Conservation (phyloP, 1,284 basidiomycete genomes). For the Meira nashicola region DNA sequence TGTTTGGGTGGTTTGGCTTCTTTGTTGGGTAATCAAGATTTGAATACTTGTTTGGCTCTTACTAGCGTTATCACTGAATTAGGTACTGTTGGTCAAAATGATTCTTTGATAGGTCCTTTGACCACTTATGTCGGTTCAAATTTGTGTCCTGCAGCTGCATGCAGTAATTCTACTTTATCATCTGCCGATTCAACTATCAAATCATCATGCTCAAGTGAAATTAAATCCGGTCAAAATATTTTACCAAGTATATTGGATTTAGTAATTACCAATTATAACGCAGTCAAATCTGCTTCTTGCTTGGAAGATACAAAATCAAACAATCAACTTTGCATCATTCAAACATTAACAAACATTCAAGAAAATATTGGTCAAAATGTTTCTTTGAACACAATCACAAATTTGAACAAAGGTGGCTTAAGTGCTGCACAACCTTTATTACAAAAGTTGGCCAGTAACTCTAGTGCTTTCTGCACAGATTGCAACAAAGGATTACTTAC, state of each 20-base stretch:
- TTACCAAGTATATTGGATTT: not conserved
- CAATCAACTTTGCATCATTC: not conserved
- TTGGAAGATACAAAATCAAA: not conserved
- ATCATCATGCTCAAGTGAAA: not conserved
- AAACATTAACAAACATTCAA: constrained; percentile 4
- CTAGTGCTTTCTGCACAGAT: not conserved
- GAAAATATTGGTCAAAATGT: not conserved
- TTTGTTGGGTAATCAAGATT: not conserved
- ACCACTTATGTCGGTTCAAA: not conserved
- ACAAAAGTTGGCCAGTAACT: not conserved
- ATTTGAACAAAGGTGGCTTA: not conserved
- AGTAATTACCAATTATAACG: not conserved
- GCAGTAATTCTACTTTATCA: not conserved
- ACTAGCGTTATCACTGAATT: not conserved
- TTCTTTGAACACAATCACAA: not conserved
- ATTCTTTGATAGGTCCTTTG: constrained; percentile 1
- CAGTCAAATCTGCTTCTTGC: not conserved
- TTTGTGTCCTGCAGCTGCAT: not conserved
- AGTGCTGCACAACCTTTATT: not conserved
- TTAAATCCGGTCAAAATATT: not conserved
- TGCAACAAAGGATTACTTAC: constrained; percentile 1
- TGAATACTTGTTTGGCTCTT: not conserved
- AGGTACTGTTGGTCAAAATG: not conserved
- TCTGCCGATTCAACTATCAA: not conserved
- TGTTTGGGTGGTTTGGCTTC: constrained; percentile 1